Evolutionary conservation across 441 rosid species (phyloP), one percentile per base, ranked within the genome.

Genomic region (Jatropha podagrica): DNA sequence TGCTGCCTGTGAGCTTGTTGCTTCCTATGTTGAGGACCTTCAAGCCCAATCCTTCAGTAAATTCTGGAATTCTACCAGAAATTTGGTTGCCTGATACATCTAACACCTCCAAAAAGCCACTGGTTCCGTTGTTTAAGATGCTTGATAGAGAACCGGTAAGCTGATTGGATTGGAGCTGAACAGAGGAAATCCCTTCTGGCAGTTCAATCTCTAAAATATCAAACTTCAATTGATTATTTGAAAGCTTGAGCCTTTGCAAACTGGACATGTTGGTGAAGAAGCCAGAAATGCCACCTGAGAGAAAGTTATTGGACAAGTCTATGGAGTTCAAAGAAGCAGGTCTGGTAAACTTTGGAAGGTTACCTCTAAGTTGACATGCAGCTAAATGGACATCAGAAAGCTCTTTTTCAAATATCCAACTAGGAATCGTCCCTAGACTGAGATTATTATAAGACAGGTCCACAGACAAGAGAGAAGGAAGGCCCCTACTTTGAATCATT

Each of bases 391-490:
- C 90, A 73, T 85, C 87, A 56, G 93, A 78, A 68, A 95, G 88
- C 32, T 77, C 82, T 75, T 84, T 87, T 68, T 84, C 82, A 32
- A 68, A 81, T 71, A 95, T 89, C 99, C 99, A 95, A 77, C 78
- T 72, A 1, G 99, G 99, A 52, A 92, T 73, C 55, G 83, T 84
- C 81, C 92, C 95, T 54, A 93, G 76, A 63, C 85, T 82, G 71
- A 95, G 86, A 58, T 87, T 85, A 82, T 93, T 95, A 87, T 88
- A 90, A 14, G 99, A 95, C 76, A 95, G 85, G 84, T 95, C 99
- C 5, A 95, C 74, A n/a, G 95, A 85, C 65, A 89, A 56, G 32
- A 95, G 83, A 72, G 98, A 88, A 66, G 97, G 97, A 65, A 95
- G 65, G 15, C 89, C 91, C 56, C 78, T 82, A 64, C 78, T 74